Evolutionary conservation across 192 early-diverging fungal genomes (phyloP), one percentile per base, ranked within the genome.

Genomic region (Coemansia sp.): DNA sequence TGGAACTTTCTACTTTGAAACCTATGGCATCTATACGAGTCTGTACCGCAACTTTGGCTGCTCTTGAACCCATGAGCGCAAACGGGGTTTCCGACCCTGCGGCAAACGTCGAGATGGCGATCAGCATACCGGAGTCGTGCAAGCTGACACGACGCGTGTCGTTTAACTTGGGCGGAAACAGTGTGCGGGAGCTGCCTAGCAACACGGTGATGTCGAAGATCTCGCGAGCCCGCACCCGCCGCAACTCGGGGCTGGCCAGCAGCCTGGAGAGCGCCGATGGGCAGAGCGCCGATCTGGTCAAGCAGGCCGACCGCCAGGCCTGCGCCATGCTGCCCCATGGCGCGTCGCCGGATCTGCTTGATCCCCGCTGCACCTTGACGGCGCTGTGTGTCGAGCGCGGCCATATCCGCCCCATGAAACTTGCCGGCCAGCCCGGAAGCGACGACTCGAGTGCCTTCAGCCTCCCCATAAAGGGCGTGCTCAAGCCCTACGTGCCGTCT

Each of bases 21-120:
- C 49, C 62, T 37, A 77, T 77, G 74, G 58, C 60, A 40, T 77
- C 67, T 77, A 77, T 77, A 77, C 74, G 74, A 66, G 40, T 77
- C 43, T 60, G 50, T 53, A 57, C 68, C 36, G 64, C 56, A 42
- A 69, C 73, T 30, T 46, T 70, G 18, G 66, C 67, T 32, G 63
- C 63, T 10, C 49, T 65, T 49, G 37, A 41, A n/a, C 20, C 37
- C 30, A 12, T 31, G 38, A 50, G 26, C 38, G 10, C 1, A 34
- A 34, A 2, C 7, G 32, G 32, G 6, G 2, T 34, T 34, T 34
- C 32, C 6, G 32, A 34, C 32, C 32, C 32, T 34, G 1, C 7
- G 32, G 36, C n/a, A n/a, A 53, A 51, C 34, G 16, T 26, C 48
- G n/a, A 36, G 17, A 38, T 34, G 26, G 51, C 20, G 16, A 66